Evolutionary conservation across 306 rosid genomes (phyloP), one percentile per base, ranked within the genome.

Genomic region (Quillaja saponaria): DNA sequence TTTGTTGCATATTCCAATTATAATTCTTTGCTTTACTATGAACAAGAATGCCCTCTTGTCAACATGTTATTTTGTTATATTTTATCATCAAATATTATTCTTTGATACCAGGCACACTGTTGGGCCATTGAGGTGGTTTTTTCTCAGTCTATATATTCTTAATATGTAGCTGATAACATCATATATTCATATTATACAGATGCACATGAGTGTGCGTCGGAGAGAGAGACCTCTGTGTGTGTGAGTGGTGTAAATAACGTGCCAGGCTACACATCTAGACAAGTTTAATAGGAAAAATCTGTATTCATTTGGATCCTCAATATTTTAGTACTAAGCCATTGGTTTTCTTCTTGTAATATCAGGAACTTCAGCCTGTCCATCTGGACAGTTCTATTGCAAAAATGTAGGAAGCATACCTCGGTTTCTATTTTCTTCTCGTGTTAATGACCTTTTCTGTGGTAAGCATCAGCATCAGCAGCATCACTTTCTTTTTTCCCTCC

Each of bases 291-390:
- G 15, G 31, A n/a, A 58, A 37, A 31, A n/a, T 31, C 4, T 31
- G 10, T 44, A 42, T 28, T 60, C 13, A 14, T 13, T 19, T 49
- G 35, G 49, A 47, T 9, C 21, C 65, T 25, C 45, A 66, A n/a
- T 53, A 6, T 38, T 58, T 15, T 49, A 74, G 20, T 51, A 55
- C 13, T 51, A 44, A 47, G 66, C 52, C 34, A 70, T 55, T 73
- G 64, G 11, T 55, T 69, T 56, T 52, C 48, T 10, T 39, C 13
- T 68, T 78, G 60, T 56, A 33, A 64, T 48, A 71, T 58, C 87
- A 91, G 98, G 98, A 59, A 91, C 98, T 73, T 84, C 96, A 16
- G 96, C 98, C 66, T 91, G 96, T 63, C 79, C 85, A 0, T 65
- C 76, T 1, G 90, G 87, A 14, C 88, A 81, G 64, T 91, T 91